phyloP scores from a whole-genome alignment of 306 rosid species.

The Rosa rugosa region DNA sequence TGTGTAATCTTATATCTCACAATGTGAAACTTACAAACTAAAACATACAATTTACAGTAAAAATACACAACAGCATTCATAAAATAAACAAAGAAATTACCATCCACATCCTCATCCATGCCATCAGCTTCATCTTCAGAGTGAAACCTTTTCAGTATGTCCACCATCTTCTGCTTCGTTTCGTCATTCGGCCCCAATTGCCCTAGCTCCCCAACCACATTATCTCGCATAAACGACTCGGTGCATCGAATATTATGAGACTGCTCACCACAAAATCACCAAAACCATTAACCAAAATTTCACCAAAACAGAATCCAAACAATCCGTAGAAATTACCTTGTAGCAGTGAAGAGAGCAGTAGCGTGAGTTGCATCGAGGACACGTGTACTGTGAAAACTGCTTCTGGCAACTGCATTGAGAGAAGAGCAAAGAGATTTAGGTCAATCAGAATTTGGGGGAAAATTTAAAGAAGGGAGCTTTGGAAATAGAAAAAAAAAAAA shows the following conservation, averaged over 20 bases:
- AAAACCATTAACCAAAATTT: not conserved
- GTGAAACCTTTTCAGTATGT: slow-evolving; percentile 70
- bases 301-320: slow-evolving; percentile 13
- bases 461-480: not conserved
- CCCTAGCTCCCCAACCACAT: slow-evolving; percentile 76
- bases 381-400: slow-evolving; percentile 90
- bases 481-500: not conserved
- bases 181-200: slow-evolving; percentile 62
- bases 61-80: not conserved
- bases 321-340: slow-evolving; percentile 48
- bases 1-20: not conserved
- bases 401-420: slow-evolving; percentile 67
- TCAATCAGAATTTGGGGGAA: not conserved
- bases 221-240: slow-evolving; percentile 89
- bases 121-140: slow-evolving; percentile 70
- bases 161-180: slow-evolving; percentile 72
- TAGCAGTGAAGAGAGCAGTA: slow-evolving; percentile 87
- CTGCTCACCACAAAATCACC: slow-evolving; percentile 33
- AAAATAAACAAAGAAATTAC: slow-evolving; percentile 41
- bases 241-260: slow-evolving; percentile 81
- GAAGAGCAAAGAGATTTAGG: not conserved
- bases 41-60: not conserved
- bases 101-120: slow-evolving; percentile 63
- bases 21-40: not conserved
- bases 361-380: slow-evolving; percentile 92